Conservation (phyloP, 805 yeast species). For the Yarrowia sp. region DNA sequence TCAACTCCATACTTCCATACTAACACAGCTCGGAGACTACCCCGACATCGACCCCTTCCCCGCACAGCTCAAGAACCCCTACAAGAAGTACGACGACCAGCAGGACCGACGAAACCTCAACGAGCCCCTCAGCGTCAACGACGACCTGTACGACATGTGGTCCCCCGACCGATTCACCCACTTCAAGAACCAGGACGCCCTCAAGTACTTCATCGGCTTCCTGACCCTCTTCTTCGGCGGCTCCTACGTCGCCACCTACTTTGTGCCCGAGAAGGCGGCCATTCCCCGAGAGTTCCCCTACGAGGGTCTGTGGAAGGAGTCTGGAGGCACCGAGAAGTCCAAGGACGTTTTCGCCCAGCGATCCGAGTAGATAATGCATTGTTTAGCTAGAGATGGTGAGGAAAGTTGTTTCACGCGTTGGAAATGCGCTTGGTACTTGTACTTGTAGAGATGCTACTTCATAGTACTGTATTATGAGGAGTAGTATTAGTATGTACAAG, state of each 20-base stretch:
- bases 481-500: too few relatives aligned
- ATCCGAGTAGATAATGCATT: constrained; percentile 28
- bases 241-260: constrained; percentile 48
- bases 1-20: neutral
- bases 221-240: constrained; percentile 49
- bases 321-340: constrained; percentile 54
- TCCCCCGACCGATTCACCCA: constrained; percentile 71
- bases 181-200: constrained; percentile 60
- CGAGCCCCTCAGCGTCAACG: constrained; percentile 60
- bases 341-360: constrained; percentile 37
- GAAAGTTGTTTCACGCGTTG: too few relatives aligned
- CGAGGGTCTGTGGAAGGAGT: constrained; percentile 69
- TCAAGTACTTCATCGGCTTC: constrained; percentile 54
- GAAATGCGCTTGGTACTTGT: too few relatives aligned
- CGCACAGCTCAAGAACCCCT: constrained; percentile 68
- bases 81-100: constrained; percentile 70
- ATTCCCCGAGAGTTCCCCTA: constrained; percentile 73
- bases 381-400: neutral
- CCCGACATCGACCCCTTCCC: constrained; percentile 58
- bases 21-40: constrained; percentile 47
- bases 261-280: constrained; percentile 66
- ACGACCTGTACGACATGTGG: constrained; percentile 79
- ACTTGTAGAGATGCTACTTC: too few relatives aligned
- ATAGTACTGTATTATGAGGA: too few relatives aligned
- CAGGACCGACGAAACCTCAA: constrained; percentile 76